Conservation (phyloP, 768 basidiomycete species). For the Phylloporus scabripes region DNA sequence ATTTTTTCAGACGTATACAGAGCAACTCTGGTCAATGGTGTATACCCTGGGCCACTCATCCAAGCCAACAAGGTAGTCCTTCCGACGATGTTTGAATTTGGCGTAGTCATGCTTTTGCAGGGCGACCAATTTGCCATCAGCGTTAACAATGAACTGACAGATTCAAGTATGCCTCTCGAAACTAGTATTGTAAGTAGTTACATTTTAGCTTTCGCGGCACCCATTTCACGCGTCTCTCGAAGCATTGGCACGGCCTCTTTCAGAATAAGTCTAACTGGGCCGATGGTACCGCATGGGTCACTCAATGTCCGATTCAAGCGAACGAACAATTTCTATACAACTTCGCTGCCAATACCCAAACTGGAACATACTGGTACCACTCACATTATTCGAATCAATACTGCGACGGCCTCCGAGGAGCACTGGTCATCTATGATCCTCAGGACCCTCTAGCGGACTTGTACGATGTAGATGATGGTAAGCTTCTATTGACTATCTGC, state of each 20-base stretch:
- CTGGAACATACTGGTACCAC: constrained; percentile 49
- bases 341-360: constrained; percentile 30
- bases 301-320: constrained; percentile 39
- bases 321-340: constrained; percentile 32
- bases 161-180: constrained; percentile 41
- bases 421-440: constrained; percentile 42
- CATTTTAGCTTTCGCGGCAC: constrained; percentile 8
- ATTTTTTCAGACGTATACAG: constrained; percentile 19
- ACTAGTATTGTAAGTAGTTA: constrained; percentile 35
- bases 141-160: constrained; percentile 38
- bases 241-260: constrained; percentile 32
- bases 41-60: constrained; percentile 45
- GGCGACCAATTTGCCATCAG: constrained; percentile 35
- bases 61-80: constrained; percentile 30
- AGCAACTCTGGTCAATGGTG: constrained; percentile 40
- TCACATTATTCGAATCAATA: constrained; percentile 35
- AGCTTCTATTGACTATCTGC: not conserved
- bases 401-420: constrained; percentile 41
- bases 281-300: constrained; percentile 36
- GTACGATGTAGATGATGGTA: constrained; percentile 46
- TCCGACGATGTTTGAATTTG: no score
- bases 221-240: not conserved
- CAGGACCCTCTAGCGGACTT: constrained; percentile 36
- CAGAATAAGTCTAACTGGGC: constrained; percentile 27
- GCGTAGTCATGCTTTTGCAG: constrained; percentile 13